Evolutionary conservation across 1,284 basidiomycete species (phyloP), one percentile per base, ranked within the genome.

Genomic region (Cystobasidiaceae sp.): DNA sequence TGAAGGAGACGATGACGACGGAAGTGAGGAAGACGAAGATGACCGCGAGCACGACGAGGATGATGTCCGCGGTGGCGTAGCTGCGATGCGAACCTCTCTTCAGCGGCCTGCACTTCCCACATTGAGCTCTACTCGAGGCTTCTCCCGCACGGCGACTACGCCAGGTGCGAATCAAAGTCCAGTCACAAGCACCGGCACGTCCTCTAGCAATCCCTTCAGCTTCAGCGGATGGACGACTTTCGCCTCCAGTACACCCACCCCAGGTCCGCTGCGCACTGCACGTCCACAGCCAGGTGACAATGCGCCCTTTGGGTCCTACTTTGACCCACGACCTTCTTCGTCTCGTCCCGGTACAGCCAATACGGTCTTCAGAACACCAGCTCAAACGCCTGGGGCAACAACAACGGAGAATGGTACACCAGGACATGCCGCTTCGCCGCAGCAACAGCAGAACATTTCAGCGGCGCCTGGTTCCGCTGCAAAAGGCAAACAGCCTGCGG

Each of bases 221-320:
- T 64, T 55, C 41, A 32, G 25, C 8, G 61, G 34, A 7, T 73
- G 72, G 72, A 69, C 70, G 19, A 68, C 71, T 0, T 72, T 72
- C 45, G 66, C 66, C 2, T 64, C 70, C 0, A 17, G 54, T 27
- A 73, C 71, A 1, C 72, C 72, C 1, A 72, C 71, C 19, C 70
- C 71, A 17, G 63, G 63, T 15, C 66, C 67, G 3, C 19, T 68
- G 32, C 63, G 59, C 3, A 69, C 69, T 19, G 62, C 71, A 21
- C 60, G 63, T 8, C 63, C 50, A 5, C 52, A 30, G 13, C 48
- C 64, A 13, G 61, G 51, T 21, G 66, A 68, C 17, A 46, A 44
- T 21, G 46, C 46, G 6, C 4, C 39, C 4, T 25, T 45, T 6
- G 51, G 56, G 21, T 72, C 71, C 4, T 73, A 73, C 57, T 73